Evolutionary conservation across 768 basidiomycete genomes (phyloP).

Genomic region (Chlorophyllum brunneum): DNA sequence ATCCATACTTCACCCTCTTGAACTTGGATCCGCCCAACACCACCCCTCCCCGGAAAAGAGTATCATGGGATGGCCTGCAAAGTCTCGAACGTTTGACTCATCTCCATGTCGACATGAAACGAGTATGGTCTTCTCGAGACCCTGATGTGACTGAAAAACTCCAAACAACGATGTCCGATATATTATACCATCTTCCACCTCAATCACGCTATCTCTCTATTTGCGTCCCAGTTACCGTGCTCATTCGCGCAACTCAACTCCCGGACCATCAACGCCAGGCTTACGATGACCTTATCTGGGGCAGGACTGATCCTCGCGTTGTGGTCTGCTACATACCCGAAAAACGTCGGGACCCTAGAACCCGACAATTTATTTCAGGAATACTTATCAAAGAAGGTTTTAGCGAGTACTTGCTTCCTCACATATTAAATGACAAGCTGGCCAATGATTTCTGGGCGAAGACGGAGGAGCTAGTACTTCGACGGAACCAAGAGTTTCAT

Average conservation of each 20-base stretch:
- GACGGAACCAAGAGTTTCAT: neutral
- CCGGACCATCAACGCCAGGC: neutral
- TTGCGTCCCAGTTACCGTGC: neutral
- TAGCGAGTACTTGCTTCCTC: neutral
- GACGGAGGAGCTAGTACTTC: neutral
- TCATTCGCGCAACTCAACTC: neutral
- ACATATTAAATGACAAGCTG: neutral
- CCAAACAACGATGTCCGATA: neutral
- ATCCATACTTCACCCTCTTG: neutral
- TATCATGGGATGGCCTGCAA: neutral
- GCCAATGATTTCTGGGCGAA: neutral
- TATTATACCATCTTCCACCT: neutral
- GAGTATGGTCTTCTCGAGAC: neutral
- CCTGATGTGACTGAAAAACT: neutral
- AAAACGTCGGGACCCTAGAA: neutral
- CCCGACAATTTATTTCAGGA: neutral
- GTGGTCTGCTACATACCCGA: neutral
- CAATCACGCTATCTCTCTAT: neutral
- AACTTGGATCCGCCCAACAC: neutral
- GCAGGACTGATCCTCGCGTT: neutral
- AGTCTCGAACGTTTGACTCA: neutral
- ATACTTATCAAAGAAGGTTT: neutral
- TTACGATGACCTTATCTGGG: constrained; percentile 2
- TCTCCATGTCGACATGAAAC: constrained; percentile 3
- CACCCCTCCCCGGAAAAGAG: neutral